These are phyloP conservation scores for Sporisorium sorghi DNA, from an alignment of 1,284 basidiomycete species.

Conservation along the genomic window DNA sequence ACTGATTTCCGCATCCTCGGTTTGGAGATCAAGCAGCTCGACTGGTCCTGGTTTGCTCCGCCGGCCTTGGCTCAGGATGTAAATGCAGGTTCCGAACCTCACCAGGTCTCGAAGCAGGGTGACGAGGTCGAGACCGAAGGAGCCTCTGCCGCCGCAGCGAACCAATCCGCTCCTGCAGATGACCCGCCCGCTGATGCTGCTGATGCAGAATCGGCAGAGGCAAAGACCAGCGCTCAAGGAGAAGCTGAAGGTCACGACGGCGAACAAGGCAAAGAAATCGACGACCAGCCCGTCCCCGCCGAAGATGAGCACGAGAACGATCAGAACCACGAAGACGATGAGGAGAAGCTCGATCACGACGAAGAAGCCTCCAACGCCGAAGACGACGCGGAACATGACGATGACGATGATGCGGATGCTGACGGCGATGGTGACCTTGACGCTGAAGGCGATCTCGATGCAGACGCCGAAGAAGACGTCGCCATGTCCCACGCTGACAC, in stretches of 20 bases:
- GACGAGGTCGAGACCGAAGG: slow-evolving; percentile 6
- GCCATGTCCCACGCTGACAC: slow-evolving; percentile 17
- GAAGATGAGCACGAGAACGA: slow-evolving; percentile 8
- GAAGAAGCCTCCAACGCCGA: slow-evolving; percentile 13
- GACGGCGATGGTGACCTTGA: slow-evolving; percentile 15
- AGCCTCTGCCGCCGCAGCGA: neutral
- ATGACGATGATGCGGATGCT: slow-evolving; percentile 20
- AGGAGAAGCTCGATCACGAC: slow-evolving; percentile 10
- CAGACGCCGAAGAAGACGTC: slow-evolving; percentile 14
- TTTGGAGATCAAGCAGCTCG: slow-evolving; percentile 53
- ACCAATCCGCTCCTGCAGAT: neutral
- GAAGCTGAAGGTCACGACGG: slow-evolving; percentile 1
- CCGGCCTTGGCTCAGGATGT: slow-evolving; percentile 11
- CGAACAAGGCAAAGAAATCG: neutral
- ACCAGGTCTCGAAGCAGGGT: slow-evolving; percentile 6
- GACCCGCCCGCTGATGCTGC: neutral
- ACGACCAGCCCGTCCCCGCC: neutral
- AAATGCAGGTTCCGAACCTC: neutral
- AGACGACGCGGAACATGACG: slow-evolving; percentile 25
- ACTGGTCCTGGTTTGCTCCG: slow-evolving; percentile 51
- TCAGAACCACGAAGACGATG: slow-evolving; percentile 2
- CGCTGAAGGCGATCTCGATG: slow-evolving; percentile 14
- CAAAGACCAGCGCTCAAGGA: neutral
- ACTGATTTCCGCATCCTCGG: slow-evolving; percentile 56
- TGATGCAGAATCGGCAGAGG: neutral